These are phyloP conservation scores for Curvularia hawaiiensis DNA, from an alignment of 2,329 filamentous ascomycete genomes.

Conservation along the genomic window DNA sequence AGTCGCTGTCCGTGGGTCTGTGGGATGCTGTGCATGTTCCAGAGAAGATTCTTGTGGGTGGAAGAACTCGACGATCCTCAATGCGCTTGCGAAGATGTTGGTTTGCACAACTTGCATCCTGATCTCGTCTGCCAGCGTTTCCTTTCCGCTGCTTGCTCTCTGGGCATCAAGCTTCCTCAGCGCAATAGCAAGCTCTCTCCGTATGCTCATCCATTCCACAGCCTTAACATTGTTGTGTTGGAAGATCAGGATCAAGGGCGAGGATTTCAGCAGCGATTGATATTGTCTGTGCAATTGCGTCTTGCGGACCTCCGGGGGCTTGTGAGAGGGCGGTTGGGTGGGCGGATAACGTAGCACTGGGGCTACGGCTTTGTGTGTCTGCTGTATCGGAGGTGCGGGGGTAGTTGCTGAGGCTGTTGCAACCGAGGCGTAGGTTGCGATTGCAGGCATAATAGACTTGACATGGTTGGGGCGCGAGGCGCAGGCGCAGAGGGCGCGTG, in stretches of 20 bases:
- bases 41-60: constrained; percentile 39
- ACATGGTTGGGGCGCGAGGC: constrained; percentile 29
- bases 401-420: constrained; percentile 57
- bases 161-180: constrained; percentile 70
- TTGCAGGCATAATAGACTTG: constrained; percentile 35
- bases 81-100: constrained; percentile 83
- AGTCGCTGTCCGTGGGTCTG: constrained; percentile 40
- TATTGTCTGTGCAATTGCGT: constrained; percentile 87
- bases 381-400: constrained; percentile 58
- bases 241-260: constrained; percentile 85
- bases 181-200: constrained; percentile 69
- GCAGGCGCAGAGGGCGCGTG: constrained; percentile 38
- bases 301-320: constrained; percentile 85
- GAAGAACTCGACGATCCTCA: constrained; percentile 86
- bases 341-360: constrained; percentile 60
- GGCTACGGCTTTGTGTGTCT: constrained; percentile 51
- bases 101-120: constrained; percentile 86
- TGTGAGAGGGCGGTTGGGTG: constrained; percentile 85
- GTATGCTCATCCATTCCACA: constrained; percentile 73
- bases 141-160: constrained; percentile 63
- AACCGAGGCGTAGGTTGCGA: constrained; percentile 57
- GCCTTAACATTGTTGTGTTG: constrained; percentile 79
- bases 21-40: constrained; percentile 33
- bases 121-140: constrained; percentile 63
- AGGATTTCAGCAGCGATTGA: constrained; percentile 83